Percentiles rank a stretch among this genome's conserved stretches.
Evolutionary conservation across 2,329 filamentous ascomycete species (phyloP).

Genomic region (Fusarium transvaalense): DNA sequence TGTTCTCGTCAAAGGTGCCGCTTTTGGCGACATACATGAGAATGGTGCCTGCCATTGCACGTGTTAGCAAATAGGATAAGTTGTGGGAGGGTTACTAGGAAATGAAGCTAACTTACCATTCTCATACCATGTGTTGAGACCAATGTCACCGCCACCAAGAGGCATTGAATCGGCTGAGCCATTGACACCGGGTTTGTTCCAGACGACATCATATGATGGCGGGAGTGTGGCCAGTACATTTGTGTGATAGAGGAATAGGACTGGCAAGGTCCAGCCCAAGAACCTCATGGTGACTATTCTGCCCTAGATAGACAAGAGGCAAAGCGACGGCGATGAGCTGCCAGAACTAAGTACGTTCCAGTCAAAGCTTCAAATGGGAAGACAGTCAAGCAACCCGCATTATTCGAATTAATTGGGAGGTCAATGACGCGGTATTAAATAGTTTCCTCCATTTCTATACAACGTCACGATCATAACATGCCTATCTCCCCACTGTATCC

Average conservation of each 20-base stretch:
- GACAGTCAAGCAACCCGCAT: neutral
- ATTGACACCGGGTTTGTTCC: constrained; percentile 11
- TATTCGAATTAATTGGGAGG: neutral
- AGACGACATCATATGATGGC: constrained; percentile 8
- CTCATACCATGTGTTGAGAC: constrained; percentile 18
- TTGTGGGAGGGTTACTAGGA: fast-evolving
- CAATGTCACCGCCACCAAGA: constrained; percentile 14
- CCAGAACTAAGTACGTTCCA: neutral
- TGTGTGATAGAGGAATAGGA: neutral
- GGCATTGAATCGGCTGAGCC: constrained; percentile 20
- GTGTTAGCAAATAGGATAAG: fast-evolving
- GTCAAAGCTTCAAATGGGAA: too few species aligned
- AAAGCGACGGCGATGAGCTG: neutral
- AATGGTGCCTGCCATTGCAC: neutral
- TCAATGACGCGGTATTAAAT: neutral
- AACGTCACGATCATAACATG: neutral
- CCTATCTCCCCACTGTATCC: neutral
- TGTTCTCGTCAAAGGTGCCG: constrained; percentile 19
- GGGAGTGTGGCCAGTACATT: neutral
- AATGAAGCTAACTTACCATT: neutral
- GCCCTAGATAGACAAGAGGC: neutral
- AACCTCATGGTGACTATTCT: neutral
- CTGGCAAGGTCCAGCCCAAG: fast-evolving
- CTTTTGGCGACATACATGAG: constrained; percentile 20
- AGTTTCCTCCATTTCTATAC: neutral